Percentiles rank a stretch among this genome's conserved stretches.
These are phyloP conservation scores for Corchorus olitorius DNA, from an alignment of 345 rosid species.

Conservation along the genomic window DNA sequence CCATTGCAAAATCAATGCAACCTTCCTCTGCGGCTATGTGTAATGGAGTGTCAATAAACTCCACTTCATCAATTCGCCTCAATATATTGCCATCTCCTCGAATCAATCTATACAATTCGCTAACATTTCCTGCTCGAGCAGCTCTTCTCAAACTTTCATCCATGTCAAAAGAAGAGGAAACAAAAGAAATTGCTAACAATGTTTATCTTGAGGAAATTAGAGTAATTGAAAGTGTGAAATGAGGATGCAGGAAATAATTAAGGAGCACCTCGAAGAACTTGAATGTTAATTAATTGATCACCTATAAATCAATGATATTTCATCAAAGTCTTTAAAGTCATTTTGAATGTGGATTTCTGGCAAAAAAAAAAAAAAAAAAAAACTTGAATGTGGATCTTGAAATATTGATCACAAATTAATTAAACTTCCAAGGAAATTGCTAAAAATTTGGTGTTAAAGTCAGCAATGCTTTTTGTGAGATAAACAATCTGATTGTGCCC, in stretches of 20 bases:
- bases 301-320: too few relatives aligned
- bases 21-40: conserved; percentile 17
- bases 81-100: background rate
- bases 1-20: conserved; percentile 18
- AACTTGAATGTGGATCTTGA: too few relatives aligned
- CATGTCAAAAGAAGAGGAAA: background rate
- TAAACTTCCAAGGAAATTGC: too few relatives aligned
- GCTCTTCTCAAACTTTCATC: background rate
- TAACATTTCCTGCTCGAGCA: conserved; percentile 6
- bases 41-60: conserved; percentile 16
- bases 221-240: background rate
- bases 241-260: background rate
- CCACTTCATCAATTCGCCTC: background rate
- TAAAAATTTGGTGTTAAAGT: too few relatives aligned
- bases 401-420: too few relatives aligned
- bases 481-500: too few relatives aligned
- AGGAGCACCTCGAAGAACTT: background rate
- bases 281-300: too few relatives aligned
- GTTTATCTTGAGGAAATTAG: background rate
- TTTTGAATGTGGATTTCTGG: too few relatives aligned
- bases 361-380: too few relatives aligned
- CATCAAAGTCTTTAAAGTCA: too few relatives aligned
- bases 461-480: too few relatives aligned
- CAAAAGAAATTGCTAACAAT: background rate
- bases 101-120: conserved; percentile 11